These are phyloP conservation scores for Talaromyces stipitatus DNA, from an alignment of 495 filamentous ascomycete species.

Conservation along the genomic window DNA sequence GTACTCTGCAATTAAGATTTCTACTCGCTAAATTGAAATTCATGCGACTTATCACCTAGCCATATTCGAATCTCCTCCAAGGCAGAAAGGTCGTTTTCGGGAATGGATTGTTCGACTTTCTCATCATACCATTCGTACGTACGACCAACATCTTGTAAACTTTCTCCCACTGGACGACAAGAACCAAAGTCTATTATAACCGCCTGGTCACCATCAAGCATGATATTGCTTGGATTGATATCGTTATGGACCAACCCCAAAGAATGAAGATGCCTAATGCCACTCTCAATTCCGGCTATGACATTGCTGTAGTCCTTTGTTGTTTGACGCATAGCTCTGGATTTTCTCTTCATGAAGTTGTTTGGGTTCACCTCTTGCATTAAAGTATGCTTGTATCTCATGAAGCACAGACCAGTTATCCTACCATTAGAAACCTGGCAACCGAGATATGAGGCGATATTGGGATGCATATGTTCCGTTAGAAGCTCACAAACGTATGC, in stretches of 20 bases:
- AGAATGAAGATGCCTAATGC: slow-evolving; percentile 18
- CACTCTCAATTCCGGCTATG: slow-evolving; percentile 13
- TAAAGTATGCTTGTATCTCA: slow-evolving; percentile 10
- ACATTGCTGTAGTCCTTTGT: not conserved
- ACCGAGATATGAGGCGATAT: slow-evolving; percentile 13
- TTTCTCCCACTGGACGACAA: not conserved
- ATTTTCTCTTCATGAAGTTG: not conserved
- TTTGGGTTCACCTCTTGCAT: slow-evolving; percentile 7
- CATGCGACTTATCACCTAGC: slow-evolving; percentile 1
- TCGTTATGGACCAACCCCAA: slow-evolving; percentile 21
- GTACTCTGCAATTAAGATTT: no score
- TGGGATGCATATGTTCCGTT: slow-evolving; percentile 12
- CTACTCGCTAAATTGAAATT: slow-evolving; percentile 7
- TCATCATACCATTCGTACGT: not conserved
- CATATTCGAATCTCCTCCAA: slow-evolving; percentile 10
- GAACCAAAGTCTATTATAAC: slow-evolving; percentile 13
- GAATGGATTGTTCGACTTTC: not conserved
- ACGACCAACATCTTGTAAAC: not conserved
- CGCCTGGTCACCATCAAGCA: slow-evolving; percentile 15
- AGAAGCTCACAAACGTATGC: slow-evolving; percentile 4
- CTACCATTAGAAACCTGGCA: slow-evolving; percentile 12
- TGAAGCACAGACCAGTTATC: slow-evolving; percentile 14
- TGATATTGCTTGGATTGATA: slow-evolving; percentile 23
- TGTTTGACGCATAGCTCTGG: not conserved
- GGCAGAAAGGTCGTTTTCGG: slow-evolving; percentile 6